A percentile compares a stretch with the other conserved stretches of the same genome.
phyloP scores from a whole-genome alignment of 179 eudicot species.

The Beta macrorhiza region DNA sequence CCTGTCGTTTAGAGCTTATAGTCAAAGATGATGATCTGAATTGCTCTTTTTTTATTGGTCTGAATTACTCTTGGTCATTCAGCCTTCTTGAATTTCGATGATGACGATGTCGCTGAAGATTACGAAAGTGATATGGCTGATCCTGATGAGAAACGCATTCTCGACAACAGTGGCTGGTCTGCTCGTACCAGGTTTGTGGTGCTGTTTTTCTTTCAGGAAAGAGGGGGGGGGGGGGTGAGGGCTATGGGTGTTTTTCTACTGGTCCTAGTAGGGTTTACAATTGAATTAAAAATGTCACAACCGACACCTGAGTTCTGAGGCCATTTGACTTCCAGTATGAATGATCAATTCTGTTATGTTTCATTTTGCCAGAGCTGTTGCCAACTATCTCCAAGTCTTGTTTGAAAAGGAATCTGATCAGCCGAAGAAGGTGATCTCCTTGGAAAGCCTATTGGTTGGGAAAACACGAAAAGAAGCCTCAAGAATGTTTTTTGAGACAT shows the following conservation, averaged over 20 bases:
- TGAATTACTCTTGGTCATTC: conserved; percentile 19
- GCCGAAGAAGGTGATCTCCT: conserved; percentile 53
- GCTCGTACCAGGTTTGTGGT: conserved; percentile 79
- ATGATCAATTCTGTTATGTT: background rate
- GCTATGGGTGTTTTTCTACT: background rate
- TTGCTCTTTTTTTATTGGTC: too few species aligned
- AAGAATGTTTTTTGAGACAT: conserved; percentile 94
- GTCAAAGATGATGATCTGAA: background rate
- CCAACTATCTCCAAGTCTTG: conserved; percentile 81
- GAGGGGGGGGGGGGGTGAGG: too few species aligned
- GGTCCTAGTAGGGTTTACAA: background rate
- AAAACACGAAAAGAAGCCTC: conserved; percentile 98
- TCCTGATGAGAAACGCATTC: conserved; percentile 52
- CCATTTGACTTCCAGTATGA: background rate
- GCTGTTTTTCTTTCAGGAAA: background rate
- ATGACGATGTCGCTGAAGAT: conserved; percentile 62
- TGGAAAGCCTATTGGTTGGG: conserved; percentile 69
- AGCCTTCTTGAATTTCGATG: conserved; percentile 90
- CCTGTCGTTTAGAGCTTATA: background rate
- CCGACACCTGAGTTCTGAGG: background rate
- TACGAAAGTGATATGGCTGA: conserved; percentile 55
- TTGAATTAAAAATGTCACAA: background rate
- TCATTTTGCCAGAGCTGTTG: conserved; percentile 67
- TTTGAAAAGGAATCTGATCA: conserved; percentile 72
- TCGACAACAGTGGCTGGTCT: conserved; percentile 98